Conservation (phyloP, 1,139 yeast genomes). For the Candida glucosophila region DNA sequence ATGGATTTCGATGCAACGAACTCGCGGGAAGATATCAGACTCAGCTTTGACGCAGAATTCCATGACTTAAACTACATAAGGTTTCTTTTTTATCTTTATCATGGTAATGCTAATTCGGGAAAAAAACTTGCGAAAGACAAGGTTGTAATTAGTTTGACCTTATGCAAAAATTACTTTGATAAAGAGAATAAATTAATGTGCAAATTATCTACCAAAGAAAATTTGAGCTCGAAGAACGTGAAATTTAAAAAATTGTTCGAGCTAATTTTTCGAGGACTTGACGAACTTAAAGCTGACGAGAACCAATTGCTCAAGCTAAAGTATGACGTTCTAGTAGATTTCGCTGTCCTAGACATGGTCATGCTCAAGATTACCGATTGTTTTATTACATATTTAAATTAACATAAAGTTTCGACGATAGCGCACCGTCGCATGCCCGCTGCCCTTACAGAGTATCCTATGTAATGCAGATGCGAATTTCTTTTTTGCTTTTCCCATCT, state of each 20-base stretch:
- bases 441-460: too few relatives aligned
- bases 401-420: too few relatives aligned
- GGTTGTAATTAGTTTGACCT: constrained; percentile 21
- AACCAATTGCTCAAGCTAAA: constrained; percentile 22
- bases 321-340: constrained; percentile 30
- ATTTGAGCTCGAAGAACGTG: constrained; percentile 28
- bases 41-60: constrained; percentile 26
- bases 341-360: constrained; percentile 11
- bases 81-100: constrained; percentile 24
- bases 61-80: constrained; percentile 25
- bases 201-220: constrained; percentile 28
- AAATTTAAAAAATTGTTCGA: constrained; percentile 36
- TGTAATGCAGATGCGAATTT: too few relatives aligned
- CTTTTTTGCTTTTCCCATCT: too few relatives aligned
- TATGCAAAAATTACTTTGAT: constrained; percentile 28
- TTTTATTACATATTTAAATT: too few relatives aligned
- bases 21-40: constrained; percentile 23
- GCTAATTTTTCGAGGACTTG: constrained; percentile 26
- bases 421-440: too few relatives aligned
- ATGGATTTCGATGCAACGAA: constrained; percentile 10
- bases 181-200: constrained; percentile 12
- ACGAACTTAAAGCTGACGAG: constrained; percentile 15
- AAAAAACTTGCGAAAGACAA: constrained; percentile 32
- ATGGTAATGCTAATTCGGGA: constrained; percentile 14
- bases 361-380: constrained; percentile 18